Percentiles rank a stretch among this genome's conserved stretches.
These are phyloP conservation scores for Citrus reticulata DNA, from an alignment of 345 rosid genomes.

Conservation along the genomic window DNA sequence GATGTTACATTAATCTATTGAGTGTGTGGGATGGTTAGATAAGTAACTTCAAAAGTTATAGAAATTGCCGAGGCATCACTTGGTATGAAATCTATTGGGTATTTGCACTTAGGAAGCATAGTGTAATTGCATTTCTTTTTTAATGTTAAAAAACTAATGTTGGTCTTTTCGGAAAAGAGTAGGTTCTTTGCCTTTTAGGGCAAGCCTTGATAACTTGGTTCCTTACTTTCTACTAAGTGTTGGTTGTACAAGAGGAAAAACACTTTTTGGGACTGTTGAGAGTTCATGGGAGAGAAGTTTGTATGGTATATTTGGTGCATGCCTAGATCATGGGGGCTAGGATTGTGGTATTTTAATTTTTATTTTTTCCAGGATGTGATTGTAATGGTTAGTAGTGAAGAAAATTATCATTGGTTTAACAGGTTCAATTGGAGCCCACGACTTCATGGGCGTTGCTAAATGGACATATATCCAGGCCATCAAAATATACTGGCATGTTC, in stretches of 20 bases:
- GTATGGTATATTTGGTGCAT: not conserved
- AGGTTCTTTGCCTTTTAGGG: not conserved
- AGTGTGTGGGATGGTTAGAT: too few species aligned
- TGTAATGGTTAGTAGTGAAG: not conserved
- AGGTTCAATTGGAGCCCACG: constrained; percentile 98
- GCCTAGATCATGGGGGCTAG: not conserved
- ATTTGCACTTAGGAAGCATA: too few species aligned
- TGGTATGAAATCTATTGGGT: not conserved
- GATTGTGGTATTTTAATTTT: not conserved
- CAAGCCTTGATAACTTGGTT: not conserved
- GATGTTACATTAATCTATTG: too few species aligned
- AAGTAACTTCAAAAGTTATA: too few species aligned
- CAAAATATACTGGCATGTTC: constrained; percentile 87
- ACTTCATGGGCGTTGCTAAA: constrained; percentile 64
- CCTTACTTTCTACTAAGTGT: not conserved
- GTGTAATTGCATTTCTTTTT: too few species aligned
- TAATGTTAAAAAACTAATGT: too few species aligned
- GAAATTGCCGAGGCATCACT: not conserved
- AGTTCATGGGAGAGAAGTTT: not conserved
- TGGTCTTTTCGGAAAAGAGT: not conserved
- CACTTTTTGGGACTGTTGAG: not conserved
- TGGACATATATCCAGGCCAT: constrained; percentile 40
- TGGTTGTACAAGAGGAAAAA: not conserved
- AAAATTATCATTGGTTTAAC: constrained; percentile 17
- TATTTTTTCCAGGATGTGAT: not conserved